Base-by-base conservation (phyloP, 495 filamentous ascomycete genomes). In the Lindgomyces ingoldianus region DNA sequence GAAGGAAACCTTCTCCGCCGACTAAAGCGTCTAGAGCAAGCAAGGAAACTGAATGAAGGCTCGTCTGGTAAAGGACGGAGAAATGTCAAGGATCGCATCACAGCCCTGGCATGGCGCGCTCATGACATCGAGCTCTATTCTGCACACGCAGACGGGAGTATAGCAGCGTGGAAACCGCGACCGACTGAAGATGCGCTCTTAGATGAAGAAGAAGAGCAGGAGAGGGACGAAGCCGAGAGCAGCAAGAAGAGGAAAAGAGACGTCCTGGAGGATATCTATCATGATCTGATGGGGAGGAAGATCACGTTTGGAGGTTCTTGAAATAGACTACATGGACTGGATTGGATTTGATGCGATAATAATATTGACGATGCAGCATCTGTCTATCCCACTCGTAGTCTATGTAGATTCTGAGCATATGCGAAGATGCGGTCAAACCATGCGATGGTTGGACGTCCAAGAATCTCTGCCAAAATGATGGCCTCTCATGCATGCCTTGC, bases 1-100 rank as follows among this genome's bases (percentile, higher is more conserved):
- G 84, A 91, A 62, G 91, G 91, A 0, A 81, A 77, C n/a, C 78
- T 91, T 27, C 65, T 93, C 19, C 89, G 89, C 58, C 82, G 85
- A 21, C 76, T 96, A 12, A 78, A 83, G 30, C 81, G 85, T 6
- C 85, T 86, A 0, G 87, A 86, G 0, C 76, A 81, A 8, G 70
- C 47, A 56, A 65, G 18, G 69, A 68, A 22, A 74, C 76, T 19
- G 68, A 70, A 30, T 70, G 74, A 26, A 75, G 66, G 33, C 33
- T 14, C 55, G 73, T 76, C 46, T 26, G 60, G 29, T 6, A 45
- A 52, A 12, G 56, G 64, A 14, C 70, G 78, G 22, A 79, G 68
- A 19, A 73, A 72, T 59, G 75, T 84, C 16, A 83, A 76, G 47
- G 86, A 81, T 70, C 76, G 86, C 14, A 83, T 89, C 27, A 89